Base-by-base conservation (phyloP, 2,329 filamentous ascomycete genomes). In the Phialocephala sp. region DNA sequence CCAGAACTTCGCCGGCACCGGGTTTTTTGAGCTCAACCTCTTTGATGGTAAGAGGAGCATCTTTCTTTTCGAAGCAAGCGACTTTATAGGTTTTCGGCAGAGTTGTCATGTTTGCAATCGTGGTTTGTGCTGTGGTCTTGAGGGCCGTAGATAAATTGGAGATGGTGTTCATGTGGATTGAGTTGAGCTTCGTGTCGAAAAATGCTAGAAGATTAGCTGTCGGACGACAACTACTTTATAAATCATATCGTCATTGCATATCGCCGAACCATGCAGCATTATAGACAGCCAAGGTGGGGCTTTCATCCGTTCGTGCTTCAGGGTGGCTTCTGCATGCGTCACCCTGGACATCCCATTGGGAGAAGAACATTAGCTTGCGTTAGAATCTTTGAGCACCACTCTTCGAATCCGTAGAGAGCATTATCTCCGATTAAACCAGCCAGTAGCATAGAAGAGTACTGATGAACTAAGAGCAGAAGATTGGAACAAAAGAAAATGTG, bases 81-180 rank as follows among this genome's bases (percentile, higher is more conserved):
- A 87, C 89, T 75, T 88, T 90, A 82, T 85, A 91, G 11, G 87
- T 88, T 71, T 87, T 85, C 8, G 90, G 90, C 11, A 90, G 80
- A 18, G 74, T 66, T 15, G 68, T 45, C 72, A 73, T 75, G 37
- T 32, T 70, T 35, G 52, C 43, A 43, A 56, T 65, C 43, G 47
- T 18, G 20, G 54, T 35, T 52, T 52, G 45, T 20, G 27, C n/a
- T 2, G 47, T 43, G 12, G 36, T 50, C 36, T 59, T 63, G 59
- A 62, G 8, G 24, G 18, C 45, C 47, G 43, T 39, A 18, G 43
- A 54, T 22, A 62, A 36, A 24, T 55, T 45, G n/a, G 36, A 56
- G 52, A 58, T 12, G 4, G 20, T 63, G 6, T 54, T 54, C 32
- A 61, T 52, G 43, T 36, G 59, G 41, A 15, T 18, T 32, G 22